Evolutionary conservation across 306 rosid genomes (phyloP), one percentile per base, ranked within the genome.

Genomic region (Vigna angularis): DNA sequence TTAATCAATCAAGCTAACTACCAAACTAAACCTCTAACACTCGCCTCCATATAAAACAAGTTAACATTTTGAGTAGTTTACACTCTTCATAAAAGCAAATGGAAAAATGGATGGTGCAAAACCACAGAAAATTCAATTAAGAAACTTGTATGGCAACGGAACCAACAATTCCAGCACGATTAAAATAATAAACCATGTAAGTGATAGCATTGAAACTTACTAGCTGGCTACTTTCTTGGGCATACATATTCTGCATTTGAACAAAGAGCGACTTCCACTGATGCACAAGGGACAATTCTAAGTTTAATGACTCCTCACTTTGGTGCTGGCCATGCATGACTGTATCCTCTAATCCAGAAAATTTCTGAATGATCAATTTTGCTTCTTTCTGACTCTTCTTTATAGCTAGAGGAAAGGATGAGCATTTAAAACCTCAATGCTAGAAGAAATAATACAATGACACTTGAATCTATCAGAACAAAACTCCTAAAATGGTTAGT

Each of bases 341-440:
- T 62, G 58, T 47, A 38, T 83, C 91, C 81, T 86, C 88, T n/a
- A 74, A 82, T 66, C 68, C 92, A 83, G 84, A 66, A 80, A 88
- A 70, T 74, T 84, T 91, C 81, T 87, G 88, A 83, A 89, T 85
- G 83, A 88, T 73, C n/a, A 65, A 22, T 77, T 80, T 83, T 5
- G 90, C 93, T 77, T 95, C 99, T 83, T 88, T 95, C 83, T 91
- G 90, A 83, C 93, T 95, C 87, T 83, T 93, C 87, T 83, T 95
- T 72, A 90, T 62, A 34, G 91, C 99, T 95, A 76, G 9, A 50
- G 59, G 62, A 14, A 73, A 16, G 47, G 47, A 30, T 32, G 24
- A 62, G 18, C 22, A 2, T 20, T 62, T 34, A 7, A 61, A 16
- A 62, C 53, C 52, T 38, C 16, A 15, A 59, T 57, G 53, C 38